These are phyloP conservation scores for Bruguiera sexangula DNA, from an alignment of 345 rosid genomes.

Conservation along the genomic window DNA sequence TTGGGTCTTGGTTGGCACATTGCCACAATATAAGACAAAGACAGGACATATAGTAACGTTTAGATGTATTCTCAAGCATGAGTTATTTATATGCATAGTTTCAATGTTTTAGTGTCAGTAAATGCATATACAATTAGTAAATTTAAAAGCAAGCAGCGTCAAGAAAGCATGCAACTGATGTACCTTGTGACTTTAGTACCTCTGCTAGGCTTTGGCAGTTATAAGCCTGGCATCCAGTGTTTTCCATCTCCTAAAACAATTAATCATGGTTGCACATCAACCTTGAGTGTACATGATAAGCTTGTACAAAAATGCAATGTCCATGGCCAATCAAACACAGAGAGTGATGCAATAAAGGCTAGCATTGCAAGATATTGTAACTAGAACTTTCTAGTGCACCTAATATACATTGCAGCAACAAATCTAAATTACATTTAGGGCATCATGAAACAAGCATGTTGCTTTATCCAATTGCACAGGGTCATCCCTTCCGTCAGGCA, in stretches of 20 bases:
- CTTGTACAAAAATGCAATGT: conserved; percentile 3
- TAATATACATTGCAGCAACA: conserved; percentile 16
- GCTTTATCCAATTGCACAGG: conserved; percentile 67
- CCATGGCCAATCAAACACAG: background rate
- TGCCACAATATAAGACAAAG: background rate
- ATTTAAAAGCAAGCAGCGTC: conserved; percentile 1
- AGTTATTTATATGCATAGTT: too few species aligned
- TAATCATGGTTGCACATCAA: conserved; percentile 16
- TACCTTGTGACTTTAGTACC: conserved; percentile 73
- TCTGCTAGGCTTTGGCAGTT: conserved; percentile 58
- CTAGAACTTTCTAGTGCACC: conserved; percentile 1
- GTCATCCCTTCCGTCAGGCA: conserved; percentile 65
- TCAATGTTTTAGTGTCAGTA: background rate
- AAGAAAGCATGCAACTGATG: conserved; percentile 11
- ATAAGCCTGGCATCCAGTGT: conserved; percentile 49
- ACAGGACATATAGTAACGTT: background rate
- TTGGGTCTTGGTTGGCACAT: too few species aligned
- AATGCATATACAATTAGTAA: background rate
- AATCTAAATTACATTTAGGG: conserved; percentile 48
- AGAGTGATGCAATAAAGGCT: background rate
- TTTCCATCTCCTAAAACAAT: conserved; percentile 70
- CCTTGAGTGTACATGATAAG: background rate
- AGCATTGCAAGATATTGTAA: too few species aligned
- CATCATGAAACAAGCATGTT: conserved; percentile 62
- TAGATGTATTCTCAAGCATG: background rate